phyloP scores from a whole-genome alignment of 2,329 filamentous ascomycete genomes.

The Aspergillus sclerotialis region DNA sequence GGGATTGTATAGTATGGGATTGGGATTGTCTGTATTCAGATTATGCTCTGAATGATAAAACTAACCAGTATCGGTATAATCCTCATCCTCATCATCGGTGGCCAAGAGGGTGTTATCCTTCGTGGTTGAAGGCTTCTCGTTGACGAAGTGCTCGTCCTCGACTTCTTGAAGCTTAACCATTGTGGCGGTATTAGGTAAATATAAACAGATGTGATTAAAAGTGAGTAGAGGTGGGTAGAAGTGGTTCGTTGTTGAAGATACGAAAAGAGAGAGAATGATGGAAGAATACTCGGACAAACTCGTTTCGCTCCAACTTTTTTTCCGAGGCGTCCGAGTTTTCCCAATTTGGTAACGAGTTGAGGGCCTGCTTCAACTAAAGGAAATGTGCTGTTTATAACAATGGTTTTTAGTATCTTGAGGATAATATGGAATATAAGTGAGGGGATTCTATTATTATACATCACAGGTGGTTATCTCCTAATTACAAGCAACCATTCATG shows the following conservation, averaged over 20 bases:
- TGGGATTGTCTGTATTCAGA: background rate
- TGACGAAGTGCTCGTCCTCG: slow-evolving; percentile 88
- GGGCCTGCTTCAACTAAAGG: no score
- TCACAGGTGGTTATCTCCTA: background rate
- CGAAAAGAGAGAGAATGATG: slow-evolving; percentile 16
- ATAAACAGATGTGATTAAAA: slow-evolving; percentile 5
- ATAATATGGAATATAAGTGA: no score
- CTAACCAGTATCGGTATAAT: slow-evolving; percentile 87
- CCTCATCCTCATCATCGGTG: slow-evolving; percentile 62
- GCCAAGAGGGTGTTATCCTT: slow-evolving; percentile 49
- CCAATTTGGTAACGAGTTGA: background rate
- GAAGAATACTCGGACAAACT: slow-evolving; percentile 17
- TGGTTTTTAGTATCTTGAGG: no score
- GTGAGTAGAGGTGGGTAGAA: slow-evolving; percentile 5
- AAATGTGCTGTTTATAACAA: no score
- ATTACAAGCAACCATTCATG: background rate
- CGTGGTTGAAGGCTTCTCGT: slow-evolving; percentile 57
- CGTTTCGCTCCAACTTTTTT: slow-evolving; percentile 32
- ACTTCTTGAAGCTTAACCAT: slow-evolving; percentile 99
- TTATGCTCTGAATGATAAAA: slow-evolving; percentile 7
- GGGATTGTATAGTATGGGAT: background rate
- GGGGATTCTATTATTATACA: background rate
- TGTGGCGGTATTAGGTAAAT: slow-evolving; percentile 20
- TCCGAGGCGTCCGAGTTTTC: slow-evolving; percentile 14
- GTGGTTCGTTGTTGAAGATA: slow-evolving; percentile 7